phyloP scores from a whole-genome alignment of 2,329 filamentous ascomycete species.

The Aspergillus fumigatus region DNA sequence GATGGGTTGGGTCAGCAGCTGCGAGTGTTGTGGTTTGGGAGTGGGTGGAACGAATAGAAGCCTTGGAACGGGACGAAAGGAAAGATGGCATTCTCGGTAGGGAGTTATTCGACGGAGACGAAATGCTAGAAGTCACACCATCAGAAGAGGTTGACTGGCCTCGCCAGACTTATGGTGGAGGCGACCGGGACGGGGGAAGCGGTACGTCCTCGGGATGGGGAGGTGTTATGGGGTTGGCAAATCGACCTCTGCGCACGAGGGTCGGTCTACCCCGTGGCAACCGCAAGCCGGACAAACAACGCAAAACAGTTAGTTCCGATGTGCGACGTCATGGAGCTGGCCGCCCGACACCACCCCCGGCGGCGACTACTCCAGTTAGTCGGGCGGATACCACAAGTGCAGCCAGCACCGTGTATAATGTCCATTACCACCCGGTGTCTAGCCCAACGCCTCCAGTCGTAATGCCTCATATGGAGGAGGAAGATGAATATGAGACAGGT shows the following conservation, averaged over 20 bases:
- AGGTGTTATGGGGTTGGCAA: slow-evolving; percentile 32
- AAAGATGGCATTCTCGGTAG: slow-evolving; percentile 88
- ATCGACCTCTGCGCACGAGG: slow-evolving; percentile 34
- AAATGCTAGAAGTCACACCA: slow-evolving; percentile 71
- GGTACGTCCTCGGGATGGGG: slow-evolving; percentile 37
- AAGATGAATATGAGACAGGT: slow-evolving; percentile 22
- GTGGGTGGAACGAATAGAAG: slow-evolving; percentile 94
- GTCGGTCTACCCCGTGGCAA: slow-evolving; percentile 24
- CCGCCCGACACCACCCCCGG: slow-evolving; percentile 42
- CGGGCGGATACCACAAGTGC: slow-evolving; percentile 59
- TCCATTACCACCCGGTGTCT: slow-evolving; percentile 55
- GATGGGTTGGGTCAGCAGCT: slow-evolving; percentile 92
- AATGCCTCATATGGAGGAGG: slow-evolving; percentile 31
- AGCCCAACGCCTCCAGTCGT: slow-evolving; percentile 43
- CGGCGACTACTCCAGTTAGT: slow-evolving; percentile 53
- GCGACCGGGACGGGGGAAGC: slow-evolving; percentile 35
- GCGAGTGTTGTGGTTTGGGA: slow-evolving; percentile 98
- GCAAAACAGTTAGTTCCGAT: slow-evolving; percentile 9
- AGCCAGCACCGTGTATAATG: slow-evolving; percentile 60
- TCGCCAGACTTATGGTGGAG: slow-evolving; percentile 30
- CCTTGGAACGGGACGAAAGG: slow-evolving; percentile 84
- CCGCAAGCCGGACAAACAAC: slow-evolving; percentile 16
- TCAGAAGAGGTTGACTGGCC: slow-evolving; percentile 53
- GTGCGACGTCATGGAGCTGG: slow-evolving; percentile 13
- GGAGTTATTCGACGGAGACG: slow-evolving; percentile 90